Evolutionary conservation across 176 grass and related monocot species (phyloP).

Genomic region (Guadua angustifolia): DNA sequence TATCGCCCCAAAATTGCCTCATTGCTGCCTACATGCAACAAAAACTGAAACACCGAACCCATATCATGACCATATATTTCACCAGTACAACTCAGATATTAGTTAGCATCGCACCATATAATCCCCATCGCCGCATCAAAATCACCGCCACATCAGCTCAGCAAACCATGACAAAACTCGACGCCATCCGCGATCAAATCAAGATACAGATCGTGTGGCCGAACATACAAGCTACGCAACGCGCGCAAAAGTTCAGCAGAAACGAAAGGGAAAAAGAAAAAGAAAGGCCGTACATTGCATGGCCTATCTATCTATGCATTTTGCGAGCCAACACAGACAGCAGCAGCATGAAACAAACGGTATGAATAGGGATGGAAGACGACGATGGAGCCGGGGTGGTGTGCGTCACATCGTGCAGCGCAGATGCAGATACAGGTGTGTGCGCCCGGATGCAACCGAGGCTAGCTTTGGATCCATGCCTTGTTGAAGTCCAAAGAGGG

Average conservation of each 20-base stretch:
- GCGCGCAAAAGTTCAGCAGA: not conserved
- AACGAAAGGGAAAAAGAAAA: not conserved
- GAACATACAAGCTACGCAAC: not conserved
- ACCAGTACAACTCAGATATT: not conserved
- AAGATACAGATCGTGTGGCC: conserved; percentile 2
- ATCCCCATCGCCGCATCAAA: not conserved
- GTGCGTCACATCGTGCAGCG: conserved; percentile 1
- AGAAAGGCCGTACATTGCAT: not conserved
- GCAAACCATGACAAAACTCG: not conserved
- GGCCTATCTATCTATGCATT: not conserved
- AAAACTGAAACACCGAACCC: not conserved
- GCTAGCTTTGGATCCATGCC: conserved; percentile 22
- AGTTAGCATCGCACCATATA: not conserved
- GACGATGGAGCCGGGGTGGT: conserved; percentile 7
- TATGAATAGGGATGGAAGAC: not conserved
- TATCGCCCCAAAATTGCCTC: not conserved
- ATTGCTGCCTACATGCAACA: not conserved
- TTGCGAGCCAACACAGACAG: not conserved
- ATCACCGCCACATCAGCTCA: not conserved
- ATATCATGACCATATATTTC: not conserved
- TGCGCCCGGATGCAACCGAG: not conserved
- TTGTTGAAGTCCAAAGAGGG: not conserved
- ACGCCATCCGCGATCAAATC: not conserved
- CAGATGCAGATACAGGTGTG: not conserved
- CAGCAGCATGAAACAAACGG: not conserved